Percentiles rank a stretch among this genome's conserved stretches.
Conservation (phyloP, 2,329 filamentous ascomycete genomes). For the Botrytis medusae region DNA sequence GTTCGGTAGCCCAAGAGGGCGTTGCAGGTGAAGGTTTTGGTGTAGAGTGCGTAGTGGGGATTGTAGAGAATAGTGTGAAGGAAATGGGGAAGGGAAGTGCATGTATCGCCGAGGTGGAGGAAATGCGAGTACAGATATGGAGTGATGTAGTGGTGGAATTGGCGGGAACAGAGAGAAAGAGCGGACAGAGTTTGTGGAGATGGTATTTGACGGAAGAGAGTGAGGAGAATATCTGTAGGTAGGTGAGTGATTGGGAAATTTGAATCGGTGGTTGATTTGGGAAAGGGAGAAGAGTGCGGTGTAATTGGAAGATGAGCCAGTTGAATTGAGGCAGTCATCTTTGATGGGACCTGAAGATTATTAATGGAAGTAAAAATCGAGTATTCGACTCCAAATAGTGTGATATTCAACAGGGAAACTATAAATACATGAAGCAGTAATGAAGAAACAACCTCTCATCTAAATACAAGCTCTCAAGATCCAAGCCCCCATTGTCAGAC, state of each 20-base stretch:
- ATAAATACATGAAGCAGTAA: neutral
- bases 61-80: constrained; percentile 11
- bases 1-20: constrained; percentile 17
- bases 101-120: constrained; percentile 11
- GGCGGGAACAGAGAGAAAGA: constrained; percentile 10
- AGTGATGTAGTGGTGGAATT: constrained; percentile 8
- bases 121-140: constrained; percentile 21
- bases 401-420: neutral
- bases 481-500: neutral
- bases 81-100: constrained; percentile 15
- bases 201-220: neutral
- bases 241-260: constrained; percentile 4
- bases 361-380: neutral
- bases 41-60: constrained; percentile 13
- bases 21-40: constrained; percentile 11
- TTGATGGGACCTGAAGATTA: neutral
- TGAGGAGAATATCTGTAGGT: constrained; percentile 6
- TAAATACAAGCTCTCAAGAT: neutral
- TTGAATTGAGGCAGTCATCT: neutral
- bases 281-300: neutral
- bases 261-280: neutral
- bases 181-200: constrained; percentile 13
- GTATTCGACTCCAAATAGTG: neutral
- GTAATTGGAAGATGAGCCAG: neutral
- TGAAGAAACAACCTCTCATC: neutral